A percentile compares a stretch with the other conserved stretches of the same genome.
Evolutionary conservation across 2,329 filamentous ascomycete genomes (phyloP).

Genomic region (Epichloe aotearoae): DNA sequence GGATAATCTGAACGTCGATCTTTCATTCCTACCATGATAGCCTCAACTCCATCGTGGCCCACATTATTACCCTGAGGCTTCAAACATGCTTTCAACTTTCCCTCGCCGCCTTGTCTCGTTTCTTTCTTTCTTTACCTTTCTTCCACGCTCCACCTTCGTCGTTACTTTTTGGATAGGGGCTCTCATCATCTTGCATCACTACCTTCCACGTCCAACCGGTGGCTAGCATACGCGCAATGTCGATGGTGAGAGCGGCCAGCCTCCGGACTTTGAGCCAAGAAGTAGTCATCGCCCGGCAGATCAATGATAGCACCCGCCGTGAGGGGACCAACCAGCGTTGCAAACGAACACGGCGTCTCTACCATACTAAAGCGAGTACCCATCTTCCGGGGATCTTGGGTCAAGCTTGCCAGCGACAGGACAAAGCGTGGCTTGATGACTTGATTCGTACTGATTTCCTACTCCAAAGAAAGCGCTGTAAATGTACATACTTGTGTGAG

Average conservation of each 20-base stretch:
- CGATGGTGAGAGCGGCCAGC: conserved; percentile 18
- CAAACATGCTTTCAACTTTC: too few relatives aligned
- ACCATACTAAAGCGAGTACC: conserved; percentile 33
- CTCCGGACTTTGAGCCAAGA: conserved; percentile 34
- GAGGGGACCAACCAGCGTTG: conserved; percentile 29
- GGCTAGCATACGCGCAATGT: conserved; percentile 18
- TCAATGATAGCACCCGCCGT: conserved; percentile 22
- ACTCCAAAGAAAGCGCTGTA: conserved; percentile 32
- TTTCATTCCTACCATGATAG: too few relatives aligned
- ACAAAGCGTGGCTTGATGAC: conserved; percentile 21
- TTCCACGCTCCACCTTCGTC: too few relatives aligned
- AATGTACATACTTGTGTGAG: conserved; percentile 24
- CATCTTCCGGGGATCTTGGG: conserved; percentile 27
- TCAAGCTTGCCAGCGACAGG: conserved; percentile 21
- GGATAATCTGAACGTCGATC: too few relatives aligned
- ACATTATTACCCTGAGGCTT: too few relatives aligned
- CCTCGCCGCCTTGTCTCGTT: too few relatives aligned
- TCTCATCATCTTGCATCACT: conserved; percentile 17
- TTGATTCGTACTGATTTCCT: conserved; percentile 27
- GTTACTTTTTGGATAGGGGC: too few relatives aligned
- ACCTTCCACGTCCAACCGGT: conserved; percentile 22
- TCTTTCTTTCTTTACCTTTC: too few relatives aligned
- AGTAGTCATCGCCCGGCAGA: conserved; percentile 7
- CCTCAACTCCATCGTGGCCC: too few relatives aligned
- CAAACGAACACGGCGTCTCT: conserved; percentile 27